These are phyloP conservation scores for Symbiodinium pilosum DNA, from an alignment of 73 alveolate genomes.

Conservation along the genomic window DNA sequence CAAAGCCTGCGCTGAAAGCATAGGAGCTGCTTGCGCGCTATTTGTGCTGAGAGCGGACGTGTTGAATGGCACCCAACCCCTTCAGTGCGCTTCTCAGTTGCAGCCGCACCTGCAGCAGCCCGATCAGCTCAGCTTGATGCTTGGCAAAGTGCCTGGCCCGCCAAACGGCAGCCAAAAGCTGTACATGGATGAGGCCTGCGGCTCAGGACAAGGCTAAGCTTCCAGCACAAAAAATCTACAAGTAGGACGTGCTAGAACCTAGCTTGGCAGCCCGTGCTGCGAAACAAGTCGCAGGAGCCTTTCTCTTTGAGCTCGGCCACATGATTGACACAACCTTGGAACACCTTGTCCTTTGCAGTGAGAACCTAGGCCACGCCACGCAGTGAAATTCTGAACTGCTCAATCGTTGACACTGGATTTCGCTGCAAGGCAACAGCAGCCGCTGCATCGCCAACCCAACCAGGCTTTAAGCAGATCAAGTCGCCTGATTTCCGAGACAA, in stretches of 20 bases:
- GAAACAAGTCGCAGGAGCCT: conserved; percentile 3
- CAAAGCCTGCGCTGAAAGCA: conserved; percentile 9
- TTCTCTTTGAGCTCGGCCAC: conserved; percentile 71
- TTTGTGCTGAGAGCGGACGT: too few species aligned
- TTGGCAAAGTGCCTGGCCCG: conserved; percentile 51
- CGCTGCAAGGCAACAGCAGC: too few species aligned
- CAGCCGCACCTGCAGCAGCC: conserved; percentile 53
- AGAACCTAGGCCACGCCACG: conserved; percentile 42
- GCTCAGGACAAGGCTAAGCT: background rate
- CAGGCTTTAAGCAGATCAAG: conserved; percentile 49
- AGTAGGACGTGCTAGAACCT: too few species aligned
- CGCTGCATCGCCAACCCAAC: conserved; percentile 89
- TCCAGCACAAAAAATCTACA: background rate
- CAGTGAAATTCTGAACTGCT: background rate
- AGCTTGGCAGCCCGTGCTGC: too few species aligned
- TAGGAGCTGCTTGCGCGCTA: background rate
- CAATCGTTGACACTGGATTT: background rate
- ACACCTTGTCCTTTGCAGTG: conserved; percentile 86
- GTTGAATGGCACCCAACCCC: background rate
- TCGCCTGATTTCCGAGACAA: conserved; percentile 6
- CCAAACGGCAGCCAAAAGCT: conserved; percentile 83
- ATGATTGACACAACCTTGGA: conserved; percentile 79
- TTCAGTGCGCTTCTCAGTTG: too few species aligned
- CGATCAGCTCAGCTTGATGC: conserved; percentile 38
- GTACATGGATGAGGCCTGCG: conserved; percentile 60